Evolutionary conservation across 768 basidiomycete genomes (phyloP).

Genomic region (Suillus subluteus): DNA sequence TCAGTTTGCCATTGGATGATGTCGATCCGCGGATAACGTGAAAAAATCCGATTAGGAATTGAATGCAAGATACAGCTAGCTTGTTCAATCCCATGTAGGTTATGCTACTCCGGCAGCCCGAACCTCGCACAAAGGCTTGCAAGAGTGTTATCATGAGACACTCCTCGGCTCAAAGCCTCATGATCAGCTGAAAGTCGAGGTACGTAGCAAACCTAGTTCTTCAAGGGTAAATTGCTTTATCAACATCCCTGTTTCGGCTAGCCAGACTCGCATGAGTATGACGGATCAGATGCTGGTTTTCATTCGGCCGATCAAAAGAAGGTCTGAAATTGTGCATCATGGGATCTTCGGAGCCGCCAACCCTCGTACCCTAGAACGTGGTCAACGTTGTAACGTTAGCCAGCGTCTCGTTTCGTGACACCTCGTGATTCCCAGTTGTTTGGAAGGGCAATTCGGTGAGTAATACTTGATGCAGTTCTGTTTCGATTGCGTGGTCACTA

Average conservation of each 20-base stretch:
- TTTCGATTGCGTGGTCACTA: neutral
- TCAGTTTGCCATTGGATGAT: neutral
- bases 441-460: neutral
- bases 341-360: neutral
- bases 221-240: neutral
- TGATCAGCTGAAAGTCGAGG: neutral
- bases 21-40: neutral
- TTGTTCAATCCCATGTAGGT: neutral
- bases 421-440: neutral
- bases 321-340: neutral
- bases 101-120: neutral
- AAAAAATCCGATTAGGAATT: neutral
- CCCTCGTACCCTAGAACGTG: conserved; percentile 10
- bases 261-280: neutral
- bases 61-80: neutral
- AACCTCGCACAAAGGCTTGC: neutral
- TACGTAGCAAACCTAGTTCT: conserved; percentile 3
- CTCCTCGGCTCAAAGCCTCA: conserved; percentile 6
- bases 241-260: conserved; percentile 8
- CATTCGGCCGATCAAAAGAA: conserved; percentile 5
- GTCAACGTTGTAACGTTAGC: neutral
- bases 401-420: neutral
- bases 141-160: neutral
- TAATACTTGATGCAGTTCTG: neutral
- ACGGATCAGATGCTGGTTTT: conserved; percentile 5